phyloP scores from a whole-genome alignment of 225 moss, liverwort and hornwort species.

The Straminergon stramineum region DNA sequence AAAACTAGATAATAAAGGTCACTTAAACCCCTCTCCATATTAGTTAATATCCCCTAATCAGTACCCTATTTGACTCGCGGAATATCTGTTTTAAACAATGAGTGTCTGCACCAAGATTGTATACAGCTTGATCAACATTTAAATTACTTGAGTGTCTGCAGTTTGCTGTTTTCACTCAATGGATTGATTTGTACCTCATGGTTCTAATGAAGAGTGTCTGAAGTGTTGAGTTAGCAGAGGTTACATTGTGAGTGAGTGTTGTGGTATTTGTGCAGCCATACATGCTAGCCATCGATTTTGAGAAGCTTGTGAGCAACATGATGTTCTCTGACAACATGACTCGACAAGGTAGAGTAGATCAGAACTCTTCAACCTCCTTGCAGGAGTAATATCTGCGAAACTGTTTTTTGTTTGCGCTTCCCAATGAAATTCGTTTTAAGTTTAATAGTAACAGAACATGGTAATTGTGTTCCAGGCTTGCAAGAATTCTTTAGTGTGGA shows the following conservation, averaged over 20 bases:
- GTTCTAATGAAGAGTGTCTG: not conserved
- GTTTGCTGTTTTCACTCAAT: not conserved
- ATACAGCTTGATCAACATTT: not conserved
- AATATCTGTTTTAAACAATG: not conserved
- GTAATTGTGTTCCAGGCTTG: not conserved
- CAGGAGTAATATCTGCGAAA: not conserved
- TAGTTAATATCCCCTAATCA: too few relatives aligned
- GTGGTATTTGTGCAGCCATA: conserved; percentile 40
- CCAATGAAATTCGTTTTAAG: not conserved
- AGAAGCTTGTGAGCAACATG: conserved; percentile 51
- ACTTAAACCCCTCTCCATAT: not conserved
- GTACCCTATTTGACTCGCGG: not conserved
- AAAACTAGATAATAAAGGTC: not conserved
- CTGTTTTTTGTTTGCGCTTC: not conserved
- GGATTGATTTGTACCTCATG: not conserved
- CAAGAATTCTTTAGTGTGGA: conserved; percentile 30
- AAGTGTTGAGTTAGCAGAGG: not conserved
- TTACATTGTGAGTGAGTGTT: not conserved
- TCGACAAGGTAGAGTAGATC: conserved; percentile 1
- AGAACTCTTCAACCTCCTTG: not conserved
- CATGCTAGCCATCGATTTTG: conserved; percentile 42
- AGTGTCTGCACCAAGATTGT: not conserved
- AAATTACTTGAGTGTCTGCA: not conserved
- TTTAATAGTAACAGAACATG: not conserved
- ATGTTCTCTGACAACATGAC: conserved; percentile 15